Percentiles rank a stretch among this genome's conserved stretches.
phyloP scores from a whole-genome alignment of 2,329 filamentous ascomycete genomes.

The Clonostachys rosea region DNA sequence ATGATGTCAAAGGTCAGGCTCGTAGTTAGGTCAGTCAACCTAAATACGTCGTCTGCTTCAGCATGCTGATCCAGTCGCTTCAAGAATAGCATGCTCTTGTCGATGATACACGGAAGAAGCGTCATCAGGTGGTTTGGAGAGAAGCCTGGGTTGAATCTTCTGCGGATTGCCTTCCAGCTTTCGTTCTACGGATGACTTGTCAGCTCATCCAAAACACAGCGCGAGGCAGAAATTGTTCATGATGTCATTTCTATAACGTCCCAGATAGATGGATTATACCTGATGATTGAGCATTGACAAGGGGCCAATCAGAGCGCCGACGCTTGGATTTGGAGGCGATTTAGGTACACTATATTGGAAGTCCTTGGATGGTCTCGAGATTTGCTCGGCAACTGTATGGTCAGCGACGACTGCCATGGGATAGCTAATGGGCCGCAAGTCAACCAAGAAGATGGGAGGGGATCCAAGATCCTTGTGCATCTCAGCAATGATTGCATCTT shows the following conservation, averaged over 20 bases:
- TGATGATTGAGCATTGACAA: too few species aligned
- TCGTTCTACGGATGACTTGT: slow-evolving; percentile 6
- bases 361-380: slow-evolving; percentile 19
- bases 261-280: too few species aligned
- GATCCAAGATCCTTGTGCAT: not conserved
- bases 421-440: not conserved
- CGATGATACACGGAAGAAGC: slow-evolving; percentile 25
- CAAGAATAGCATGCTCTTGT: slow-evolving; percentile 13
- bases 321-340: slow-evolving; percentile 15
- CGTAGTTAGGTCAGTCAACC: slow-evolving; percentile 16
- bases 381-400: slow-evolving; percentile 29
- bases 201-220: too few species aligned
- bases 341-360: slow-evolving; percentile 24
- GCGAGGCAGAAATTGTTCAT: too few species aligned
- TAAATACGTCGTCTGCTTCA: slow-evolving; percentile 15
- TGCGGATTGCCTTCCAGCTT: slow-evolving; percentile 17
- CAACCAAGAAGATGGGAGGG: not conserved
- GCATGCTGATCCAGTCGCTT: slow-evolving; percentile 19
- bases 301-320: slow-evolving; percentile 11
- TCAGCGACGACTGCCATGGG: slow-evolving; percentile 15
- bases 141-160: slow-evolving; percentile 29
- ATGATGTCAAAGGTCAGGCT: slow-evolving; percentile 33
- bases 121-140: slow-evolving; percentile 29
- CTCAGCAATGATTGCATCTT: not conserved
- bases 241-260: too few species aligned